phyloP scores from a whole-genome alignment of 129 eudicot genomes.

The Flaveria bidentis region DNA sequence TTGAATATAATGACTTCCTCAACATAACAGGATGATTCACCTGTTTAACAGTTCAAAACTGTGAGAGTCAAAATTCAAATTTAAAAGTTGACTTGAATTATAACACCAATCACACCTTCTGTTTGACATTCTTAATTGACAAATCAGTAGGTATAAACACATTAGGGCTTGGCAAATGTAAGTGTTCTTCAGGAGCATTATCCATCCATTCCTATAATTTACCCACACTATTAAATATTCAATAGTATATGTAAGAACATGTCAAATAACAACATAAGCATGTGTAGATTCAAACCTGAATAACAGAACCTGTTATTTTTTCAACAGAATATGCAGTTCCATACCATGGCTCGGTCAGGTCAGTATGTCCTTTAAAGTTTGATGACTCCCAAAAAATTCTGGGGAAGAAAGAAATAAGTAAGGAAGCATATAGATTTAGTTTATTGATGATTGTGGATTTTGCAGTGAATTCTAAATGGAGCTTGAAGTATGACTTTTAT shows the following conservation, averaged over 20 bases:
- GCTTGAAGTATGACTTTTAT: background rate
- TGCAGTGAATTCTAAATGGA: background rate
- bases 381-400: constrained; percentile 96
- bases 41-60: constrained; percentile 40
- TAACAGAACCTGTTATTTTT: constrained; percentile 49
- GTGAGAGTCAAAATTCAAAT: constrained; percentile 10
- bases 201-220: constrained; percentile 81
- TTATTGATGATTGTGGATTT: background rate
- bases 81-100: constrained; percentile 6
- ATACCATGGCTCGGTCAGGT: constrained; percentile 88
- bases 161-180: constrained; percentile 76
- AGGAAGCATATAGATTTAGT: constrained; percentile 2
- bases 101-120: constrained; percentile 57
- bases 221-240: constrained; percentile 8
- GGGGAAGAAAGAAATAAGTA: constrained; percentile 26
- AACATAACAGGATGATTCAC: constrained; percentile 55
- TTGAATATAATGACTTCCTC: constrained; percentile 81
- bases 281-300: constrained; percentile 61
- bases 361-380: constrained; percentile 76
- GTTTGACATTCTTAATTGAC: constrained; percentile 55
- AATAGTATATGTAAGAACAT: constrained; percentile 3
- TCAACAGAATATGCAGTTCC: constrained; percentile 88
- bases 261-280: constrained; percentile 21
- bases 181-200: constrained; percentile 63
- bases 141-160: constrained; percentile 93